Evolutionary conservation across 2,329 filamentous ascomycete genomes (phyloP), one percentile per base, ranked within the genome.

Genomic region (Colletotrichum trifolii): DNA sequence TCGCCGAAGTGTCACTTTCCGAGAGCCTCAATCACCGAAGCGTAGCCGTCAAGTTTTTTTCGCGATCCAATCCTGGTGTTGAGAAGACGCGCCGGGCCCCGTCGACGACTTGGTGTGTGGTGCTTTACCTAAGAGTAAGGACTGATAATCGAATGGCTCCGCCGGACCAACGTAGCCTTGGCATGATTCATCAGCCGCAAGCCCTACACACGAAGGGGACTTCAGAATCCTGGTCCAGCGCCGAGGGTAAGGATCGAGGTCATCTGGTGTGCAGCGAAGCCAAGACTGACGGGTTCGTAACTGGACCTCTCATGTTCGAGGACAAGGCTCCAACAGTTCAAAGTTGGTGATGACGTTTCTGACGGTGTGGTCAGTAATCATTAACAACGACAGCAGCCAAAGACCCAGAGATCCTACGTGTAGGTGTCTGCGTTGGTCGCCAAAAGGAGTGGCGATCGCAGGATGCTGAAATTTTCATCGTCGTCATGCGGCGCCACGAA

Each of bases 201-300:
- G 34, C 34, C 6, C 15, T 35, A 25, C 40, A 39, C n/a, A n/a
- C 43, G 35, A 58, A 48, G n/a, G 50, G n/a, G 12, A 34, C 52
- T 56, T 53, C 40, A 17, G 35, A 11, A 50, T 60, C 46, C 15
- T 15, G 36, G 40, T 39, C 36, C 5, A 12, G 17, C 12, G 52
- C 58, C 35, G 34, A 50, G 46, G 40, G 46, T 13, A 46, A 13
- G 55, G 34, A 39, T 12, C 25, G 10, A 43, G 35, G 46, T 13
- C 25, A 40, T 17, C 7, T 17, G 56, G 43, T 17, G 15, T 17
- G 35, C 8, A 9, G 57, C 38, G 15, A 55, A 25, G 57, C 61
- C 52, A 53, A 65, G 57, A 46, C 46, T 56, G 62, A 35, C 25
- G 35, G 9, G 12, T 43, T 63, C 63, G 63, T 65, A 62, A 40